Base-by-base conservation (phyloP, 306 rosid species). In the Corylus avellana region DNA sequence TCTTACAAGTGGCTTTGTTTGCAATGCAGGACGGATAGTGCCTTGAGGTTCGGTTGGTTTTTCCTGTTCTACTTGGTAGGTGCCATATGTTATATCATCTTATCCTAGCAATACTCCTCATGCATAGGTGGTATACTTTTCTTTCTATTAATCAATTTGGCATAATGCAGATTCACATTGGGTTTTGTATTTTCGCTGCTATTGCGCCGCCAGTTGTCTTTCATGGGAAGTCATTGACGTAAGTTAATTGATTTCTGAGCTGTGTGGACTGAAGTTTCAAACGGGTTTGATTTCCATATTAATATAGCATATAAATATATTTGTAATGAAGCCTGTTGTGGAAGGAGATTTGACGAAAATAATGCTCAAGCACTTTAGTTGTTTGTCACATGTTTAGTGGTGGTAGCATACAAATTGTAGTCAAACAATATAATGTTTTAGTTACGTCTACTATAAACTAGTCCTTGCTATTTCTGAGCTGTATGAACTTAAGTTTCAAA, bases 131-230 rank as follows among this genome's bases (percentile, higher is more conserved):
- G 44, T 76, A 54, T 82, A 64, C 68, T 82, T 47, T 55, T 80
- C 64, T 66, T 35, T 84, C 66, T 37, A 67, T 78, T 84, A 76
- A 88, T 61, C 78, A 74, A 61, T 78, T 80, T 85, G 77, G 22
- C 25, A 77, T 80, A 39, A 35, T 87, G 84, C 97, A 95, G 99
- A 72, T 95, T 66, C 99, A 95, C 72, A 88, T 95, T 68, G 92
- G 63, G 67, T 95, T 95, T 90, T 95, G 98, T 81, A 83, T 95
- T 74, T 80, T 93, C 72, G 99, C 99, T 78, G 97, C 99, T 8
- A 95, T 95, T 79, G 99, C 99, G 1, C 99, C 99, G 70, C 99
- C 98, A 9, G 53, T 95, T 80, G 99, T 95, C 87, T 95, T 95
- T 73, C 97, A 91, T 66, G 99, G 99, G 68, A 87, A 82, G 83